Percentiles rank a stretch among this genome's conserved stretches.
These are phyloP conservation scores for Fusarium sp. DNA, from an alignment of 2,329 filamentous ascomycete genomes.

Conservation along the genomic window DNA sequence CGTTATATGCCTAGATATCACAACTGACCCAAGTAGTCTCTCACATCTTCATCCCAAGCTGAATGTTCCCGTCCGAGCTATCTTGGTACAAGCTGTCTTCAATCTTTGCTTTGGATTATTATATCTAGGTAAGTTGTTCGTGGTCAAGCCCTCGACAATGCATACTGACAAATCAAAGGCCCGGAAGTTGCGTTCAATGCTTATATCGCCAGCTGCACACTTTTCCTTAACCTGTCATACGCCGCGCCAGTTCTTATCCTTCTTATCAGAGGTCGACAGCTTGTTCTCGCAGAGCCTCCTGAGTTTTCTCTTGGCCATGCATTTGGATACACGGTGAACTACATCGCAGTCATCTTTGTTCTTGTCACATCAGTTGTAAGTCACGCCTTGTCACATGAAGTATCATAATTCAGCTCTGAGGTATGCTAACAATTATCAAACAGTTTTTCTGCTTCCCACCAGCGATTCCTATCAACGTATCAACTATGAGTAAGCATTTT, in stretches of 20 bases:
- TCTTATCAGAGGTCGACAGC: constrained; percentile 51
- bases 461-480: constrained; percentile 34
- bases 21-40: constrained; percentile 35
- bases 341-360: constrained; percentile 51
- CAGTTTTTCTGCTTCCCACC: constrained; percentile 44
- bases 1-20: rapidly evolving
- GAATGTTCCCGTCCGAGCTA: constrained; percentile 56
- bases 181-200: constrained; percentile 61
- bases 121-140: constrained; percentile 48
- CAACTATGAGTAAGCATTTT: constrained; percentile 39
- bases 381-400: not conserved
- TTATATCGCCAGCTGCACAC: constrained; percentile 58
- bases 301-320: constrained; percentile 49
- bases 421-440: not conserved
- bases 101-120: constrained; percentile 60
- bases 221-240: constrained; percentile 60
- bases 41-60: constrained; percentile 52
- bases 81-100: constrained; percentile 56
- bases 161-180: constrained; percentile 27
- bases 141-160: rapidly evolving
- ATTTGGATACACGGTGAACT: constrained; percentile 49
- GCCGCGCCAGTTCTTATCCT: constrained; percentile 56
- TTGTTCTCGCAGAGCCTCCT: constrained; percentile 47
- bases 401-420: rapidly evolving
- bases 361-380: constrained; percentile 54